Base-by-base conservation (phyloP, 1,284 basidiomycete genomes). In the Earliella scabrosa region DNA sequence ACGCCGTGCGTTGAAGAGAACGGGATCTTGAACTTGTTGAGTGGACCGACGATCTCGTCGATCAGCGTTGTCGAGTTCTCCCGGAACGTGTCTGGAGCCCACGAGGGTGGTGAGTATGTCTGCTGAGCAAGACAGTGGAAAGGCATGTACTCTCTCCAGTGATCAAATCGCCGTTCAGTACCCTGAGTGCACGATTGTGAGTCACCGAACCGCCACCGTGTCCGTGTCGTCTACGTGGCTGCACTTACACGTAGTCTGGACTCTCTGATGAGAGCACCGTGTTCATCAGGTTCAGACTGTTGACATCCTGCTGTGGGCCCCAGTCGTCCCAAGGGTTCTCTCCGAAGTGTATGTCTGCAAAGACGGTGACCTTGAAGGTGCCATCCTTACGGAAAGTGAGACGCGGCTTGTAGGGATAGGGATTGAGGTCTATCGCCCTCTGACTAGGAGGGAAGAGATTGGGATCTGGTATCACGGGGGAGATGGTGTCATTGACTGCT, bases 301-400 rank as follows among this genome's bases (percentile, higher is more conserved):
- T 83, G 23, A 75, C 67, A 59, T 88, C 86, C 61, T 88, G 85
- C 60, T 79, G 68, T 20, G 81, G 83, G 0, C 86, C 86, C 84
- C 85, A 86, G 9, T 58, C 68, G 50, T 86, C 85, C 83, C 84
- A 86, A 7, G 85, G 84, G 63, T 87, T 86, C 68, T 87, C 86
- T 21, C 86, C 87, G 56, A 78, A 88, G 63, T 88, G 87, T 29
- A 87, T 66, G 63, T 88, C 87, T 3, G 85, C 86, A 66, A 88
- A 87, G 4, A 89, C 76, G 14, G 83, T 86, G 43, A 89, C 65
- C 67, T 86, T 87, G 76, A 88, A 86, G 1, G 81, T 82, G 1
- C 82, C 82, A 63, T 86, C 78, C 0, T 62, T 16, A 10, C 63
- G 58, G 58, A 72, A 72, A 3, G 64, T 68, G 34, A 72, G 41